Conservation (phyloP, 1,139 yeast genomes). For the Magnusiomyces magnusii region DNA sequence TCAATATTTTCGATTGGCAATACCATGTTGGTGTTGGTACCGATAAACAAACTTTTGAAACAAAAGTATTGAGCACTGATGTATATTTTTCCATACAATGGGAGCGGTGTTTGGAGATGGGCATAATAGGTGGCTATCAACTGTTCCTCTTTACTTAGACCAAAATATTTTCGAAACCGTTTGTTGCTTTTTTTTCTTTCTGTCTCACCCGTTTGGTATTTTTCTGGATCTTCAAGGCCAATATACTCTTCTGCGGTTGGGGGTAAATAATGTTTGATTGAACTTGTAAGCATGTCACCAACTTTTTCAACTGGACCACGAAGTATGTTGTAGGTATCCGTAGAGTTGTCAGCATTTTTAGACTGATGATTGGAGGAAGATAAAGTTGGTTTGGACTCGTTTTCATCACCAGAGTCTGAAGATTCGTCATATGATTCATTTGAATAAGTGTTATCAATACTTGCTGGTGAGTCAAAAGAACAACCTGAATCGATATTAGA, state of each 20-base stretch:
- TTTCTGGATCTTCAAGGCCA: slow-evolving; percentile 22
- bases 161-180: slow-evolving; percentile 59
- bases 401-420: neutral
- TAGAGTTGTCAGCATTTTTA: neutral
- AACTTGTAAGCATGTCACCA: slow-evolving; percentile 5
- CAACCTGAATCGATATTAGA: neutral
- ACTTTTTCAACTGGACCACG: neutral
- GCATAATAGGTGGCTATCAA: slow-evolving; percentile 65
- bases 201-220: slow-evolving; percentile 41
- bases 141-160: slow-evolving; percentile 47
- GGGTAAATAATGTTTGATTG: slow-evolving; percentile 9
- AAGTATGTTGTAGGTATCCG: neutral
- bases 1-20: slow-evolving; percentile 69
- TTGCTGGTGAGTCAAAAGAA: too few species aligned
- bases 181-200: slow-evolving; percentile 42
- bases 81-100: slow-evolving; percentile 77
- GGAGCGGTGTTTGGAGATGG: slow-evolving; percentile 62
- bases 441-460: too few species aligned
- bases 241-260: slow-evolving; percentile 5
- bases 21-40: slow-evolving; percentile 74
- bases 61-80: slow-evolving; percentile 61
- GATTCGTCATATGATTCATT: too few species aligned
- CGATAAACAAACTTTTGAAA: slow-evolving; percentile 73
- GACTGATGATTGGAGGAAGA: neutral
- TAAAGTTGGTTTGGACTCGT: neutral